Evolutionary conservation across 1,139 yeast genomes (phyloP).

Genomic region (Magnusiomyces clavatus): DNA sequence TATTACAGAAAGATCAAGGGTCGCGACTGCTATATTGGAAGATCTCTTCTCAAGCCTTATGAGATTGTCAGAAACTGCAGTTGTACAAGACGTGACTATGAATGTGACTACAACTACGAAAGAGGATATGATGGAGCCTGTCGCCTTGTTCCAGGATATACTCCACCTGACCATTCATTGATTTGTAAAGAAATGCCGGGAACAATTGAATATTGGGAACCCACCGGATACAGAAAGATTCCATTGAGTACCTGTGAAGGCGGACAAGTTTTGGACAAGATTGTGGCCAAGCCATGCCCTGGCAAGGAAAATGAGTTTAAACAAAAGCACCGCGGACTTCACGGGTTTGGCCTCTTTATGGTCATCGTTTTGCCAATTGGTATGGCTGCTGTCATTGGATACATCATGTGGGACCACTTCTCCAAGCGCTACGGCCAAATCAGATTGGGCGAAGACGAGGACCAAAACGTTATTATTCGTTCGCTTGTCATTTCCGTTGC

Average conservation of each 20-base stretch:
- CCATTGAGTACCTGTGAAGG: constrained; percentile 71
- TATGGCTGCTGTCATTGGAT: constrained; percentile 49
- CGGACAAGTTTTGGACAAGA: constrained; percentile 59
- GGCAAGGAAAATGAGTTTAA: constrained; percentile 69
- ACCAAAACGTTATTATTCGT: constrained; percentile 21
- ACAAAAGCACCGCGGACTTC: constrained; percentile 47
- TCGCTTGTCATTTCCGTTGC: constrained; percentile 27
- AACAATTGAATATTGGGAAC: constrained; percentile 60
- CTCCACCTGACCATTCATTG: constrained; percentile 57
- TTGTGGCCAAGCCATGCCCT: constrained; percentile 73
- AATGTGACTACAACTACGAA: constrained; percentile 83
- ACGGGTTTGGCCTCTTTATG: constrained; percentile 46
- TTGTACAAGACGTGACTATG: constrained; percentile 83
- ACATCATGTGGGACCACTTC: constrained; percentile 77
- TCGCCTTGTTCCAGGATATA: constrained; percentile 62
- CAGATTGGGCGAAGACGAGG: constrained; percentile 61
- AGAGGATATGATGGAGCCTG: constrained; percentile 78
- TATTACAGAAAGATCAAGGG: constrained; percentile 66
- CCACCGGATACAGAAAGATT: constrained; percentile 74
- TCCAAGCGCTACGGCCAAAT: constrained; percentile 79
- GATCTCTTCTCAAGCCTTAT: constrained; percentile 40
- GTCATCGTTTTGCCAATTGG: constrained; percentile 52
- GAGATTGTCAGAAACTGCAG: constrained; percentile 59
- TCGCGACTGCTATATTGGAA: constrained; percentile 73
- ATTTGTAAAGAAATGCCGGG: constrained; percentile 52